phyloP scores from a whole-genome alignment of 192 early-diverging fungal genomes.

The Rhizophagus clarus region DNA sequence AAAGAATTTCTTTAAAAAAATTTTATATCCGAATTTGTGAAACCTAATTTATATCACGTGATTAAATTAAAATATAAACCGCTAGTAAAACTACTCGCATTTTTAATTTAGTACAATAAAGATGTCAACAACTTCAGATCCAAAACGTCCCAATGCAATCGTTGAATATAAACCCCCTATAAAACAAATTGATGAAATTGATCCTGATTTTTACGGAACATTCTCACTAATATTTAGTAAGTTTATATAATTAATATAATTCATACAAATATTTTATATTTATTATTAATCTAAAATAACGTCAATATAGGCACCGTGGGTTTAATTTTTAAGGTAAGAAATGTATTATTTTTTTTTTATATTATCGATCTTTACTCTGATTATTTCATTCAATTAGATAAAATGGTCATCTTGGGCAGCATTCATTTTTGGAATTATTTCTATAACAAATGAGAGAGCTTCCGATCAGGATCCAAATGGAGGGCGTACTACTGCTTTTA shows the following conservation, averaged over 20 bases:
- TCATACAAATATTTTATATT: neutral
- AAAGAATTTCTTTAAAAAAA: neutral
- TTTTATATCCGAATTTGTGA: neutral
- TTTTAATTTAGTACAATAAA: neutral
- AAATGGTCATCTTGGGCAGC: constrained; percentile 11
- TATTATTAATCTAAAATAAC: neutral
- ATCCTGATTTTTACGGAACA: constrained; percentile 9
- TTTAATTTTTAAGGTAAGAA: neutral
- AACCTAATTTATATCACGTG: neutral
- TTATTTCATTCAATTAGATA: neutral
- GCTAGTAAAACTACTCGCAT: too few species aligned
- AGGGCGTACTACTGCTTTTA: neutral
- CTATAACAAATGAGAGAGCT: constrained; percentile 12
- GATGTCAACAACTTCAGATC: constrained; percentile 6
- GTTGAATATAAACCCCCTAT: neutral
- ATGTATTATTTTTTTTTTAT: neutral
- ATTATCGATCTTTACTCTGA: too few species aligned
- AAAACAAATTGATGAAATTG: constrained; percentile 20
- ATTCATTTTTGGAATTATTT: constrained; percentile 4
- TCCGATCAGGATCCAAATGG: constrained; percentile 14
- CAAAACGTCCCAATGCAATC: neutral
- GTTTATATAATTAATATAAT: neutral
- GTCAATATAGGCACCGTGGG: neutral
- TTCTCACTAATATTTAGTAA: constrained; percentile 15
- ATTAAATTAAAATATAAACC: neutral